phyloP scores from a whole-genome alignment of 345 rosid species.

The Gossypium herbaceum region DNA sequence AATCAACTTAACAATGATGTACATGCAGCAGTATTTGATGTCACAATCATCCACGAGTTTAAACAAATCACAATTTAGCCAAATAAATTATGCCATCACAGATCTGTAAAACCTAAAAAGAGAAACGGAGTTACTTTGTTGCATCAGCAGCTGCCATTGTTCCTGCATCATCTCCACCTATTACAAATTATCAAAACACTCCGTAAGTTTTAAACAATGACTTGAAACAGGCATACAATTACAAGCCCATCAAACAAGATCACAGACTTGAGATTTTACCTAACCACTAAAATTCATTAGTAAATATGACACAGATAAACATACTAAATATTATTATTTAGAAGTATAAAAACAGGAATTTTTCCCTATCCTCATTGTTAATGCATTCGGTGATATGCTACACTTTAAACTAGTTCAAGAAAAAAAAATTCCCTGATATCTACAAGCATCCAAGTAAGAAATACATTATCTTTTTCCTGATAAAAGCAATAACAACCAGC shows the following conservation, averaged over 20 bases:
- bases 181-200: conserved; percentile 6
- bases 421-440: not conserved
- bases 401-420: not conserved
- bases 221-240: not conserved
- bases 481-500: not conserved
- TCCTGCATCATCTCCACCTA: conserved; percentile 6
- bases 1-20: not conserved
- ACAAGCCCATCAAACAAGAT: not conserved
- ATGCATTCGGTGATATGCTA: not conserved
- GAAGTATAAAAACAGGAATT: not conserved
- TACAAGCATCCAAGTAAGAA: not conserved
- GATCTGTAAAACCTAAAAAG: not conserved
- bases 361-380: not conserved
- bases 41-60: not conserved
- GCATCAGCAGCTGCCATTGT: not conserved
- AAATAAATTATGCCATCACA: not conserved
- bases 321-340: not conserved
- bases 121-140: conserved; percentile 1
- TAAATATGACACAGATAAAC: not conserved
- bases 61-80: not conserved
- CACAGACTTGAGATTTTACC: not conserved
- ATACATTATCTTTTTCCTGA: not conserved
- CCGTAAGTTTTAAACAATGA: conserved; percentile 2
- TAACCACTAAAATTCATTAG: not conserved
- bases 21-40: not conserved